A percentile compares a stretch with the other conserved stretches of the same genome.
Conservation (phyloP, 2,329 filamentous ascomycete species). For the Colletotrichum acutatum region DNA sequence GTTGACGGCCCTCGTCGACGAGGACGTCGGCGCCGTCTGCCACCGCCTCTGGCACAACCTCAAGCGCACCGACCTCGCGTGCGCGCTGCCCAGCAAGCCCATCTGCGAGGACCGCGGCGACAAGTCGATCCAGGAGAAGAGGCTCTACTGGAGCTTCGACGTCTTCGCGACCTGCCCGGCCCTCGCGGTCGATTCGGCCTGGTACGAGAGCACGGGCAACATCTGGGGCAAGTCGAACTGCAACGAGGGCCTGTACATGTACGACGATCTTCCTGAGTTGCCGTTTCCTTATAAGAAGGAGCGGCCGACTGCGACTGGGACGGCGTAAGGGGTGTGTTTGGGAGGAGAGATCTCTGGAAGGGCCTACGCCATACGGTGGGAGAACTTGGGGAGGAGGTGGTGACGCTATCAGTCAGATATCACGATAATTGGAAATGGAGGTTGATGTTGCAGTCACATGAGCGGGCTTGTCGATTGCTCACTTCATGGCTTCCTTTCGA, state of each 20-base stretch:
- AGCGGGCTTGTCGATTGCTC: too few relatives aligned
- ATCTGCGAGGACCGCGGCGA: neutral
- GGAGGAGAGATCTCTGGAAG: too few relatives aligned
- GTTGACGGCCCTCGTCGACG: neutral
- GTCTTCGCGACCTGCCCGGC: neutral
- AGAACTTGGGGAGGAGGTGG: too few relatives aligned
- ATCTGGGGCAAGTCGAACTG: neutral
- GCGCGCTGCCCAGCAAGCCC: neutral
- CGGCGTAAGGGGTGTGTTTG: too few relatives aligned
- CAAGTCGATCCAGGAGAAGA: neutral
- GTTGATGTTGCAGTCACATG: too few relatives aligned
- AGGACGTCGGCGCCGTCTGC: neutral
- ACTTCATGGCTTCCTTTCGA: too few relatives aligned
- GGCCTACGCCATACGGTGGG: too few relatives aligned
- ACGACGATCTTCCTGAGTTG: neutral
- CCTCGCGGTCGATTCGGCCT: neutral
- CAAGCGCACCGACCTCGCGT: neutral
- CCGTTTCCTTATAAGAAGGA: neutral
- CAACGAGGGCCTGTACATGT: neutral
- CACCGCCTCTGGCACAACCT: neutral
- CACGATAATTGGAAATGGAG: too few relatives aligned
- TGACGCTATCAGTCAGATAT: too few relatives aligned
- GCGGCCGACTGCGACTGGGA: too few relatives aligned
- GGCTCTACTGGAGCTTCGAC: neutral
- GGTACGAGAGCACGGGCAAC: neutral